A percentile compares a stretch with the other conserved stretches of the same genome.
phyloP scores from a whole-genome alignment of 805 yeast species.

The Candida stauntonica region DNA sequence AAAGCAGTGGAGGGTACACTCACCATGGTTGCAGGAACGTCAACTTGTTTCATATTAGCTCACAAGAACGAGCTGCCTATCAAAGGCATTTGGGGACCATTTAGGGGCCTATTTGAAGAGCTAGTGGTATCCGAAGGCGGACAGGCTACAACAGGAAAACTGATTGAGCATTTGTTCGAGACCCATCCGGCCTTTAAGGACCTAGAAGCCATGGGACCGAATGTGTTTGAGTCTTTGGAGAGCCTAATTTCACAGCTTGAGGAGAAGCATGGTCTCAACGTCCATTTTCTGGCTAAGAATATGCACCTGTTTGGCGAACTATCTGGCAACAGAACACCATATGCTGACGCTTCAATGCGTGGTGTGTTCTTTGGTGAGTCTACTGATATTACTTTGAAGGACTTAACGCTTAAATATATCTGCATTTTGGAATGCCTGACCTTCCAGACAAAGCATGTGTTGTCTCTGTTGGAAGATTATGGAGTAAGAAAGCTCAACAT shows the following conservation, averaged over 20 bases:
- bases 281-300: slow-evolving; percentile 31
- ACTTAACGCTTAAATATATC: slow-evolving; percentile 40
- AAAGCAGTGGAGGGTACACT: slow-evolving; percentile 25
- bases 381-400: slow-evolving; percentile 30
- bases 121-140: slow-evolving; percentile 48
- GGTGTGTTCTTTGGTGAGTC: slow-evolving; percentile 48
- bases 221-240: slow-evolving; percentile 26
- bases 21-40: slow-evolving; percentile 58
- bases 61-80: slow-evolving; percentile 21
- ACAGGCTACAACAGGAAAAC: slow-evolving; percentile 53
- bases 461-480: slow-evolving; percentile 28
- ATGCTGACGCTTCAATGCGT: slow-evolving; percentile 43
- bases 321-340: slow-evolving; percentile 57
- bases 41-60: slow-evolving; percentile 47
- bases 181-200: slow-evolving; percentile 34
- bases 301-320: slow-evolving; percentile 51
- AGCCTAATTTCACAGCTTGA: slow-evolving; percentile 17
- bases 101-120: slow-evolving; percentile 32
- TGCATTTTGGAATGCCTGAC: slow-evolving; percentile 46
- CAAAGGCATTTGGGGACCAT: slow-evolving; percentile 63
- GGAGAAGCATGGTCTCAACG: slow-evolving; percentile 8
- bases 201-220: slow-evolving; percentile 6
- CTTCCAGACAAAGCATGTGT: slow-evolving; percentile 43
- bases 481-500: slow-evolving; percentile 35
- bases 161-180: slow-evolving; percentile 43